Evolutionary conservation across 2,329 filamentous ascomycete genomes (phyloP).

Genomic region (Paracoccidioides lutzii): DNA sequence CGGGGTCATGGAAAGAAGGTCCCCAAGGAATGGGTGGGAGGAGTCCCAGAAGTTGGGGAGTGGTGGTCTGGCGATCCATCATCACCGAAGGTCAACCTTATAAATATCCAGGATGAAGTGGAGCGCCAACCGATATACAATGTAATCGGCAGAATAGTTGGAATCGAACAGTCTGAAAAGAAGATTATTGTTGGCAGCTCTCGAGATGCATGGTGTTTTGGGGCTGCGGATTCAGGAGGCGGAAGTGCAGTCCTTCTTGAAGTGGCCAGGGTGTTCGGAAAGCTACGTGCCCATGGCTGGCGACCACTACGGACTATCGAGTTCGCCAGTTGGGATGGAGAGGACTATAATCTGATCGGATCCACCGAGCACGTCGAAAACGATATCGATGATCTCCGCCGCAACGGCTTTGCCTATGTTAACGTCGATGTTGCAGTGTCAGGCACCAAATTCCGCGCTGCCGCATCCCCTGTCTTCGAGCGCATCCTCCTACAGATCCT

Average conservation of each 20-base stretch:
- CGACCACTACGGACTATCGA: conserved; percentile 85
- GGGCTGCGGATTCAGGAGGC: conserved; percentile 71
- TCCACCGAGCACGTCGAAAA: conserved; percentile 93
- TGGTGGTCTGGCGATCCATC: conserved; percentile 75
- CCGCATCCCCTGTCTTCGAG: conserved; percentile 68
- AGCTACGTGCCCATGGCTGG: conserved; percentile 68
- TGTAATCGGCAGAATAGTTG: conserved; percentile 68
- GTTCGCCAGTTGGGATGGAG: conserved; percentile 93
- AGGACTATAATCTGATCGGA: conserved; percentile 84
- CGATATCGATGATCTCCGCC: conserved; percentile 57
- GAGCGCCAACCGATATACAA: conserved; percentile 83
- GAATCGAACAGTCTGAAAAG: conserved; percentile 72
- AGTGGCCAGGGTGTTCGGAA: conserved; percentile 70
- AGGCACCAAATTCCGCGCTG: conserved; percentile 60
- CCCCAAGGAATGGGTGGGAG: conserved; percentile 60
- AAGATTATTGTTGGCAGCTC: conserved; percentile 86
- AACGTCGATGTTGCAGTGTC: conserved; percentile 78
- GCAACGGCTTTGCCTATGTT: conserved; percentile 71
- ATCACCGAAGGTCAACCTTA: conserved; percentile 66
- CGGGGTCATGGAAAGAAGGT: conserved; percentile 60
- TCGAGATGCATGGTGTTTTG: conserved; percentile 84
- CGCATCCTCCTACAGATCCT: conserved; percentile 60
- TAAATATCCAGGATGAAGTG: conserved; percentile 77
- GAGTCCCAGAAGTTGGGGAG: conserved; percentile 58
- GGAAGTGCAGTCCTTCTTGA: conserved; percentile 89